phyloP scores from a whole-genome alignment of 192 early-diverging fungal genomes.

The Bifiguratus adelaidae region DNA sequence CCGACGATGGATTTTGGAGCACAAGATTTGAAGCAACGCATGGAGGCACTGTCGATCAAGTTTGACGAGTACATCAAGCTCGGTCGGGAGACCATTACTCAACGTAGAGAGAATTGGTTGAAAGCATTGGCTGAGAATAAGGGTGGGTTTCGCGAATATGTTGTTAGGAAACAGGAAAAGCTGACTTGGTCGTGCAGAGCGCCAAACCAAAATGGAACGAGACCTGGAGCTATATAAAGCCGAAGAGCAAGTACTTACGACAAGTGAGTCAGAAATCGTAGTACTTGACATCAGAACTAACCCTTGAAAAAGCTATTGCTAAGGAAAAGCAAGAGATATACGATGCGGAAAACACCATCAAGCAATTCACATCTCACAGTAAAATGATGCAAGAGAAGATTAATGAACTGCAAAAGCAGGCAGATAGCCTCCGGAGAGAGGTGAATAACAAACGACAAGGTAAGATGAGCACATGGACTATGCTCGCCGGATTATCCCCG shows the following conservation, averaged over 20 bases:
- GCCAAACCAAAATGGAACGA: too few species aligned
- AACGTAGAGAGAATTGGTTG: neutral
- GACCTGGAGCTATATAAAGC: too few species aligned
- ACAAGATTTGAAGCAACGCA: neutral
- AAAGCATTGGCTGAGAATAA: neutral
- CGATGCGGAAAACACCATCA: neutral
- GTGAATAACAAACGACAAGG: neutral
- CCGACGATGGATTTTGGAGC: neutral
- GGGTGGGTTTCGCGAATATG: too few species aligned
- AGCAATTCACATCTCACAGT: neutral
- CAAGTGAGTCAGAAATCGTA: too few species aligned
- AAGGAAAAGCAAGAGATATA: neutral
- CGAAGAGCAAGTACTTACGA: too few species aligned
- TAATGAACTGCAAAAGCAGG: neutral
- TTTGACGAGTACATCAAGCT: neutral
- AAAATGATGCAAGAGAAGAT: neutral
- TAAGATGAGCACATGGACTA: neutral
- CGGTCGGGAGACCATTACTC: neutral
- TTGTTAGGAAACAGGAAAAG: neutral
- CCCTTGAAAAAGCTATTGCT: neutral
- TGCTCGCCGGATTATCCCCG: neutral
- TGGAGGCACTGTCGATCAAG: neutral
- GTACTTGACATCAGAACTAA: too few species aligned
- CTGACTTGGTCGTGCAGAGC: too few species aligned
- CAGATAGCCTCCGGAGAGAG: neutral